These are phyloP conservation scores for Talaromyces rugulosus DNA, from an alignment of 2,329 filamentous ascomycete genomes.

Conservation along the genomic window DNA sequence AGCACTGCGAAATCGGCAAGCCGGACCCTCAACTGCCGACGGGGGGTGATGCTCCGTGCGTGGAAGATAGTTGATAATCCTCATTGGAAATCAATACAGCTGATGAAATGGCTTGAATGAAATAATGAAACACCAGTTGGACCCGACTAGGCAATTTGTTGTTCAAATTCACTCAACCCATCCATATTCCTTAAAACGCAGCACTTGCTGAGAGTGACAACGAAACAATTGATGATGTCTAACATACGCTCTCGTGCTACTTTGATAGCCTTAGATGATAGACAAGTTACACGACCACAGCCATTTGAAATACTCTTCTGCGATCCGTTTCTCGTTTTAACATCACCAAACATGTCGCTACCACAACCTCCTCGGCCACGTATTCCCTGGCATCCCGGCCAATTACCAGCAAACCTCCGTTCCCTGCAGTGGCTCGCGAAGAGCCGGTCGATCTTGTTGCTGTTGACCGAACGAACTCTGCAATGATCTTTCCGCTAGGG, in stretches of 20 bases:
- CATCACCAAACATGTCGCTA: conserved; percentile 58
- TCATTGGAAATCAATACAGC: neutral
- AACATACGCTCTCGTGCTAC: neutral
- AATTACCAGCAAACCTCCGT: conserved; percentile 48
- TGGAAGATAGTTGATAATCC: neutral
- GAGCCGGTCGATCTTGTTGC: conserved; percentile 39
- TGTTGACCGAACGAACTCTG: conserved; percentile 37
- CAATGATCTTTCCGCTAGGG: conserved; percentile 21
- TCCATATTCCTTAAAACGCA: neutral
- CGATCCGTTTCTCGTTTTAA: conserved; percentile 63
- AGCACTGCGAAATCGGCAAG: neutral
- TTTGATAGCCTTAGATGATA: neutral
- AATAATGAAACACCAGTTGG: neutral
- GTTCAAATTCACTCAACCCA: neutral
- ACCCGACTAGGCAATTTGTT: neutral
- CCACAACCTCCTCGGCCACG: conserved; percentile 47
- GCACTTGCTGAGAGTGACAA: too few species aligned
- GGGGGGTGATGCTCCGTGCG: neutral
- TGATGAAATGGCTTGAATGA: neutral
- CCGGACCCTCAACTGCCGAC: neutral
- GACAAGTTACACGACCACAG: conserved; percentile 30
- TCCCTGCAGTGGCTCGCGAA: conserved; percentile 34
- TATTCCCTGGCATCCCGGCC: conserved; percentile 39
- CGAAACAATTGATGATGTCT: too few species aligned
- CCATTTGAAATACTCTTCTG: conserved; percentile 49